Conservation (phyloP, 2,329 filamentous ascomycete genomes). For the Bisporella sp. region DNA sequence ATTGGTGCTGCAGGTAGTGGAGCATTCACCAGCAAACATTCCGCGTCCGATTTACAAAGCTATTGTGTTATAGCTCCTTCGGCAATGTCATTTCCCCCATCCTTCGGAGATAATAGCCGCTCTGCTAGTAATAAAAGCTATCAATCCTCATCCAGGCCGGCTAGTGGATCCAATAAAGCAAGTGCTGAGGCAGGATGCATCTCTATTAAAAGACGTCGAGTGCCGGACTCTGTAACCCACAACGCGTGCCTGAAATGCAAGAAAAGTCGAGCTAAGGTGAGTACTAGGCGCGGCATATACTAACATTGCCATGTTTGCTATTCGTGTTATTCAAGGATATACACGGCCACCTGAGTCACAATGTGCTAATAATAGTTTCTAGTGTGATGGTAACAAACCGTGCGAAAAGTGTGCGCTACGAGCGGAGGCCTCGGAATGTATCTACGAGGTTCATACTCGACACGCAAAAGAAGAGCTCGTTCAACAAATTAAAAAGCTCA, state of each 20-base stretch:
- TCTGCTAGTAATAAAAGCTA: conserved; percentile 19
- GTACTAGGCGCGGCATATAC: no score
- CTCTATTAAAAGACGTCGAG: conserved; percentile 24
- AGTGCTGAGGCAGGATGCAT: conserved; percentile 7
- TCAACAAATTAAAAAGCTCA: conserved; percentile 25
- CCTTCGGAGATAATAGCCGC: conserved; percentile 19
- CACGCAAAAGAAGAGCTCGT: conserved; percentile 28
- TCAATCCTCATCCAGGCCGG: conserved; percentile 20
- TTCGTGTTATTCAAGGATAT: no score
- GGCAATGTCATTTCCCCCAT: conserved; percentile 22
- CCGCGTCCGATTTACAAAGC: no score
- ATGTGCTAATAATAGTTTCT: no score
- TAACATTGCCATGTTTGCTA: neutral
- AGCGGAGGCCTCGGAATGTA: conserved; percentile 18
- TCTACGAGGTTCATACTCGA: conserved; percentile 29
- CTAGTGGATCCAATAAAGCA: conserved; percentile 17
- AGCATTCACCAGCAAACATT: no score
- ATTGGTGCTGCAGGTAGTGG: no score
- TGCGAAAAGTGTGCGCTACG: conserved; percentile 25
- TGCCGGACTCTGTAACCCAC: conserved; percentile 26
- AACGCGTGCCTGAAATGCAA: conserved; percentile 31
- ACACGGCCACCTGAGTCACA: no score
- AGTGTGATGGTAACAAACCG: conserved; percentile 29
- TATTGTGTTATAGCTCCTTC: no score
- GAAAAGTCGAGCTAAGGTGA: conserved; percentile 30